Conservation (phyloP, 148 eudicot genomes). For the Heliamphora exappendiculata region DNA sequence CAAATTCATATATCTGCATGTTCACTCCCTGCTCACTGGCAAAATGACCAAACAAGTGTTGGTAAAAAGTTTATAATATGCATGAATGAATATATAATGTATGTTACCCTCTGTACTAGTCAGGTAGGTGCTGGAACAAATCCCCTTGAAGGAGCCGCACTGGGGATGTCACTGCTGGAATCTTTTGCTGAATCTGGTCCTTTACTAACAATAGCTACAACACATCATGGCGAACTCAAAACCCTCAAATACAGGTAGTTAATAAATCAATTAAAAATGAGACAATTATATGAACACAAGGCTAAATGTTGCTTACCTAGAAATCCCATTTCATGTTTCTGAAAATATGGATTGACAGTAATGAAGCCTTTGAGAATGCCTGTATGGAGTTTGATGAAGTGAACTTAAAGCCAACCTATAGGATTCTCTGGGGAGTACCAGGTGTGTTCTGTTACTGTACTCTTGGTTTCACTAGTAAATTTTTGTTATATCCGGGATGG, state of each 20-base stretch:
- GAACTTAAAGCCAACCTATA: constrained; percentile 92
- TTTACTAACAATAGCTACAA: constrained; percentile 77
- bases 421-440: constrained; percentile 96
- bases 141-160: constrained; percentile 99
- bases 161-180: constrained; percentile 93
- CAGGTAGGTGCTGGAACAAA: constrained; percentile 99
- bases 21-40: background rate
- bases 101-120: constrained; percentile 10
- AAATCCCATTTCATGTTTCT: constrained; percentile 6
- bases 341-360: constrained; percentile 38
- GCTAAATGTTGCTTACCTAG: background rate
- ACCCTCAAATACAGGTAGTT: constrained; percentile 88
- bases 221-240: constrained; percentile 98
- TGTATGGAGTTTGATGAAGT: constrained; percentile 99
- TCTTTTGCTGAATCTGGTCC: constrained; percentile 78
- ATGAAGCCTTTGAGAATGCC: constrained; percentile 83
- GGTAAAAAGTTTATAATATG: background rate
- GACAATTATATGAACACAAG: background rate
- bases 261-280: background rate
- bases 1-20: background rate
- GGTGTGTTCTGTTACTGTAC: constrained; percentile 38
- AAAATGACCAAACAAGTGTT: background rate
- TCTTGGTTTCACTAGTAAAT: background rate
- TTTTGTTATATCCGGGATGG: background rate
- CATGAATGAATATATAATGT: background rate